Base-by-base conservation (phyloP, 495 filamentous ascomycete species). In the Penicillium manginii region DNA sequence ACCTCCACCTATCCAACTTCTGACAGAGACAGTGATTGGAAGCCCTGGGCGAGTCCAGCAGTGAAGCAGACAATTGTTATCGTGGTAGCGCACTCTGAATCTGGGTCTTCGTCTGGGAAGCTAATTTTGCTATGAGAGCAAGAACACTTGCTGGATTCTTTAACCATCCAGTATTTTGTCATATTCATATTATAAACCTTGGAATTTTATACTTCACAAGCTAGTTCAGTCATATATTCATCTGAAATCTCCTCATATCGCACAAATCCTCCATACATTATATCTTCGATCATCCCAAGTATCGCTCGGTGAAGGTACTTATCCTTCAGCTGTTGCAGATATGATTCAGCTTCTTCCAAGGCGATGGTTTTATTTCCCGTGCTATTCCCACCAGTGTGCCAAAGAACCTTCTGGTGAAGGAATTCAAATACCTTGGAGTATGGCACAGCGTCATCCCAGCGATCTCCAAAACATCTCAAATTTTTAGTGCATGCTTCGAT, bases 201-300 rank as follows among this genome's bases (percentile, higher is more conserved):
- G 17, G 50, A n/a, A 33, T 22, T 52, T 47, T 47, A 47, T 21
- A 47, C 10, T 9, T 47, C 45, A n/a, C 22, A 57, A 32, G 33
- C 9, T 23, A 60, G 50, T 9, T 42, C 56, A 15, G 48, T 60
- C 45, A 58, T 54, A 46, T 62, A 53, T 21, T 47, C 50, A 18
- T 63, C 60, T 3, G 52, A 8, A 12, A 54, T 12, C 8, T 22
- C 42, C 22, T 58, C 54, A 49, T 49, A 56, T 45, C 46, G 60
- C 35, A 59, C 33, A 40, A 47, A 37, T 7, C 54, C 58, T n/a
- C 58, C 53, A 42, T 63, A 62, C 46, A 68, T 60, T 54, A 73
- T 70, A 59, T 73, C 71, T 39, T 73, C 65, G 48, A 73, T 70
- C 71, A 72, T 73, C 0, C 58, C 65, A n/a, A 68, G 39, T 4